These are phyloP conservation scores for Lasiodiplodia sp. DNA, from an alignment of 2,329 filamentous ascomycete genomes.

Conservation along the genomic window DNA sequence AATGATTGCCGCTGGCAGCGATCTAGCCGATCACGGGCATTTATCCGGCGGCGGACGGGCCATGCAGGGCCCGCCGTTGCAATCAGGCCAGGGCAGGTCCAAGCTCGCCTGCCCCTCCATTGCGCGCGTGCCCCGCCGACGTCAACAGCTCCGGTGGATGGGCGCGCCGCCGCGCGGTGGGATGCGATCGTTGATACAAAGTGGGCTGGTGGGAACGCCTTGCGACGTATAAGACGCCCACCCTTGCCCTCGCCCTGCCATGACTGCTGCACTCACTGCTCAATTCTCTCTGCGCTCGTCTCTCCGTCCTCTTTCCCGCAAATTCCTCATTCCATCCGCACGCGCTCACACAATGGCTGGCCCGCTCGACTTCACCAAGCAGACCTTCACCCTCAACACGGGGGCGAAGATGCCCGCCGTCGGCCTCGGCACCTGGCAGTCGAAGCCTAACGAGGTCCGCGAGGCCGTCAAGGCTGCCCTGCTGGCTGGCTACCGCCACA, in stretches of 20 bases:
- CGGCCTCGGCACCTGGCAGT: conserved; percentile 83
- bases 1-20: background rate
- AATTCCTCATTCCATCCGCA: conserved; percentile 5
- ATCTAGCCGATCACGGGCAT: background rate
- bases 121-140: conserved; percentile 10
- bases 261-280: conserved; percentile 33
- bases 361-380: conserved; percentile 45
- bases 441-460: conserved; percentile 71
- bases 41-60: background rate
- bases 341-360: conserved; percentile 34
- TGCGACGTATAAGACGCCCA: conserved; percentile 17
- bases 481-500: conserved; percentile 74
- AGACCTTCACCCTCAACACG: conserved; percentile 65
- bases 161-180: conserved; percentile 14
- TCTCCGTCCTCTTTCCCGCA: conserved; percentile 31
- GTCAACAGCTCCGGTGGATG: background rate
- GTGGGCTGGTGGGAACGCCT: conserved; percentile 3
- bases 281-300: conserved; percentile 37
- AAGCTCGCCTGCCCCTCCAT: conserved; percentile 19
- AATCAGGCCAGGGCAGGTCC: conserved; percentile 8
- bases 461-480: conserved; percentile 75
- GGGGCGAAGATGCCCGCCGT: conserved; percentile 80
- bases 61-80: conserved; percentile 2
- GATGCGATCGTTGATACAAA: conserved; percentile 4
- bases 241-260: conserved; percentile 10